A percentile compares a stretch with the other conserved stretches of the same genome.
phyloP scores from a whole-genome alignment of 257 asterid species.

The Penstemon davidsonii region DNA sequence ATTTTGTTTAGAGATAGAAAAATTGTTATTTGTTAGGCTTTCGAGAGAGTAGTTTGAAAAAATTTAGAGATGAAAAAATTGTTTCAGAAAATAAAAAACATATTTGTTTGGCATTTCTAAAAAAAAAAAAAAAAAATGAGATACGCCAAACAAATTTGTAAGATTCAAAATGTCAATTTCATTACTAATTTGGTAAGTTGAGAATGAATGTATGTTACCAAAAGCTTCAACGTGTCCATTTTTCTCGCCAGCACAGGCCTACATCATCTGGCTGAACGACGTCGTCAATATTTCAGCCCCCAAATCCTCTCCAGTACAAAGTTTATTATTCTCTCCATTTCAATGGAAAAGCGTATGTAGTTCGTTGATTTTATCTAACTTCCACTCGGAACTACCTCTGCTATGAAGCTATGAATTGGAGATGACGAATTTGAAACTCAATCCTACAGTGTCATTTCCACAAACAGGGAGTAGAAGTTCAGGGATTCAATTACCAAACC shows the following conservation, averaged over 20 bases:
- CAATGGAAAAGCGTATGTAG: neutral
- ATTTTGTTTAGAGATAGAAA: no score
- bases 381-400: neutral
- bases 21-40: no score
- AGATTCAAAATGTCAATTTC: no score
- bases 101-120: no score
- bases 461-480: neutral
- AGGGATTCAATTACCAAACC: neutral
- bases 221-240: slow-evolving; percentile 30
- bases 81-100: no score
- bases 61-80: no score
- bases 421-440: slow-evolving; percentile 27
- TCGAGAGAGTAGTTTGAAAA: no score
- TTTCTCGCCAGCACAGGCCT: slow-evolving; percentile 2
- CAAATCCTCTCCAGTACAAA: slow-evolving; percentile 24
- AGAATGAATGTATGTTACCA: no score
- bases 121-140: no score
- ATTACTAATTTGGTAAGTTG: no score
- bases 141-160: no score
- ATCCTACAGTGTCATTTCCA: slow-evolving; percentile 8
- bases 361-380: neutral
- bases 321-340: slow-evolving; percentile 31
- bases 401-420: neutral
- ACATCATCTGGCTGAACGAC: slow-evolving; percentile 15
- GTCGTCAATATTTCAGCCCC: slow-evolving; percentile 8